These are phyloP conservation scores for Aspergillus pseudoglaucus DNA, from an alignment of 2,329 filamentous ascomycete genomes.

Conservation along the genomic window DNA sequence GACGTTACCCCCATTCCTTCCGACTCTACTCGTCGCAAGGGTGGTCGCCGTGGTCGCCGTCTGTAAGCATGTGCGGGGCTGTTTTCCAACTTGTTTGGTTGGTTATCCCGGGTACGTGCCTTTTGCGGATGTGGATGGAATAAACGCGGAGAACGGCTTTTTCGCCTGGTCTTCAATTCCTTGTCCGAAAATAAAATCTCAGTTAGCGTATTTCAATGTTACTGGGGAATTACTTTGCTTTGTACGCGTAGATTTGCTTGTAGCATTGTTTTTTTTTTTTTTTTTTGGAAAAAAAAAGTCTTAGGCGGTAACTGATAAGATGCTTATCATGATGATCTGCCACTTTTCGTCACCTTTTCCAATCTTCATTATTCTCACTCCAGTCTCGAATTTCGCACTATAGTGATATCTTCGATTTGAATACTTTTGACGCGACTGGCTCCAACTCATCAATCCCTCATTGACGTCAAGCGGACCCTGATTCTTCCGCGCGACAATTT, in stretches of 20 bases:
- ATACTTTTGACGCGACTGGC: too few species aligned
- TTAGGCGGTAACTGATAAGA: too few species aligned
- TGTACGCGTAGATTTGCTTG: not conserved
- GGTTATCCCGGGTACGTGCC: slow-evolving; percentile 2
- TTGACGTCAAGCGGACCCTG: not conserved
- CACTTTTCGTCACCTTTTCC: too few species aligned
- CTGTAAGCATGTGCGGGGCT: slow-evolving; percentile 60
- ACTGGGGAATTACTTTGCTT: not conserved
- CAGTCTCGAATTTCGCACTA: too few species aligned
- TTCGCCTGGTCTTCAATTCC: slow-evolving; percentile 46
- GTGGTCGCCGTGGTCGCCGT: slow-evolving; percentile 99
- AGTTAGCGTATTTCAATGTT: not conserved
- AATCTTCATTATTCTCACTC: too few species aligned
- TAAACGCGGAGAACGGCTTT: slow-evolving; percentile 50
- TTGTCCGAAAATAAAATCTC: slow-evolving; percentile 22
- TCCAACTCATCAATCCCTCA: not conserved
- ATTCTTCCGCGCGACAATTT: not conserved
- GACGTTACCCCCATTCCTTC: slow-evolving; percentile 98
- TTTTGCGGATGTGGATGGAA: slow-evolving; percentile 41
- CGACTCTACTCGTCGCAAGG: slow-evolving; percentile 99
- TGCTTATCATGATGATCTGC: too few species aligned
- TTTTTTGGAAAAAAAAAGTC: too few species aligned
- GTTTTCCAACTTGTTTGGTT: slow-evolving; percentile 23
- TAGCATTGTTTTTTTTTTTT: too few species aligned
- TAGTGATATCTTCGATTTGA: too few species aligned